Percentiles rank a stretch among this genome's conserved stretches.
These are phyloP conservation scores for Musa beccarii DNA, from an alignment of 176 grass and related monocot genomes.

Conservation along the genomic window DNA sequence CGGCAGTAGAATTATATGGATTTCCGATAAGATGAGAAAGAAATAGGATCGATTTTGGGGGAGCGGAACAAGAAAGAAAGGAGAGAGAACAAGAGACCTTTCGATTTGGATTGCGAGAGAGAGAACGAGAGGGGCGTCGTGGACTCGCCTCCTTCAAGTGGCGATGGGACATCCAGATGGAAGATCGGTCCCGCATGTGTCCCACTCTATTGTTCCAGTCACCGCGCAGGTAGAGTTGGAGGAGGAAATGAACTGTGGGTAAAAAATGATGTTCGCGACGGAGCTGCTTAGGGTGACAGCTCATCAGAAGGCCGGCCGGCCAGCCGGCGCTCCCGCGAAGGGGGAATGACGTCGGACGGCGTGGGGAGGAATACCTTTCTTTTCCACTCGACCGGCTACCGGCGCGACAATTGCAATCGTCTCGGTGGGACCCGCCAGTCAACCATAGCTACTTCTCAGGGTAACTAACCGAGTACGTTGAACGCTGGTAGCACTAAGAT, in stretches of 20 bases:
- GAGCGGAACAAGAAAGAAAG: neutral
- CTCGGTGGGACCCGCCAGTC: neutral
- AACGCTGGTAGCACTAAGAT: too few species aligned
- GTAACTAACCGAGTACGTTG: too few species aligned
- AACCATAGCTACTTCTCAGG: too few species aligned
- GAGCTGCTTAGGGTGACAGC: neutral
- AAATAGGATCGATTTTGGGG: neutral
- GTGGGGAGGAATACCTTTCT: neutral
- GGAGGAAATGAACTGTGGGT: neutral
- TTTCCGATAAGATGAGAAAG: neutral
- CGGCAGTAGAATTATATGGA: neutral
- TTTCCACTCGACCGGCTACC: neutral
- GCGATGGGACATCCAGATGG: neutral
- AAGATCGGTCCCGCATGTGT: neutral
- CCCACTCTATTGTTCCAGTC: neutral
- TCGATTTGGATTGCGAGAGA: neutral
- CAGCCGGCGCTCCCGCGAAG: neutral
- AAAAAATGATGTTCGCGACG: neutral
- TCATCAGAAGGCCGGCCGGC: neutral
- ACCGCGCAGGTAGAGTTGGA: neutral
- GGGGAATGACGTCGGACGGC: neutral
- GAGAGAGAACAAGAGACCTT: neutral
- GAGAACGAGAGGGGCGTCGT: neutral
- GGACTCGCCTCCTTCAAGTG: neutral
- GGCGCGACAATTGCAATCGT: neutral